Base-by-base conservation (phyloP, 2,329 filamentous ascomycete genomes). In the Colletotrichum falcatum region DNA sequence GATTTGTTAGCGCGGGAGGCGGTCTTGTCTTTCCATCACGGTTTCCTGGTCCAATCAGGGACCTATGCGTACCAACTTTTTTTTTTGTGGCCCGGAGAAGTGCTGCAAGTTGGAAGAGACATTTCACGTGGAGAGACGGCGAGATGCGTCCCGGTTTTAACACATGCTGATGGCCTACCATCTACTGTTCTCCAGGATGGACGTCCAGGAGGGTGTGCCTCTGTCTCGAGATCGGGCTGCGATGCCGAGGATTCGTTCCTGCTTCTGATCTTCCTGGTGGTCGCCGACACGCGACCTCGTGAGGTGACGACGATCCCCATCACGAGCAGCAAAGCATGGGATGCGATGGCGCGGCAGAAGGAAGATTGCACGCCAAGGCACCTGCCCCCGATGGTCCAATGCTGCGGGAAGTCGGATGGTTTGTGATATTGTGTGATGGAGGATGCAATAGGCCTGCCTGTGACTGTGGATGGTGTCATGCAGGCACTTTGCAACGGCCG, bases 391-490 rank as follows among this genome's bases (percentile, higher is more conserved):
- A 61, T 33, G 55, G 58, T 67, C 58, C 58, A 48, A 62, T 53
- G 53, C 28, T 67, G 58, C 58, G 61, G 46, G n/a, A 26, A 67
- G 58, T 62, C 64, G 53, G 37, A 62, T 46, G 64, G 51, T 77
- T 49, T 77, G 76, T 69, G 49, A 62, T 64, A 42, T 65, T 61
- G 67, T 65, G 61, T 67, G 70, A 70, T 61, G 48, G 58, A 44
- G 23, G 28, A 62, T 59, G 60, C 30, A 60, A 64, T 48, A 66
- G 54, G 64, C 67, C 53, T 35, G 44, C 59, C 23, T 58, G 51
- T 44, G 64, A 63, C 30, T 59, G 42, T 59, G 51, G 44, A 62
- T 70, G 67, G 58, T 67, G 67, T 67, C 64, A 70, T 70, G 64
- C 64, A 70, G 44, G 37, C 64, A 59, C 58, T 67, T 54, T 67